A percentile compares a stretch with the other conserved stretches of the same genome.
These are phyloP conservation scores for Cryomyces antarcticus DNA, from an alignment of 495 filamentous ascomycete species.

Conservation along the genomic window DNA sequence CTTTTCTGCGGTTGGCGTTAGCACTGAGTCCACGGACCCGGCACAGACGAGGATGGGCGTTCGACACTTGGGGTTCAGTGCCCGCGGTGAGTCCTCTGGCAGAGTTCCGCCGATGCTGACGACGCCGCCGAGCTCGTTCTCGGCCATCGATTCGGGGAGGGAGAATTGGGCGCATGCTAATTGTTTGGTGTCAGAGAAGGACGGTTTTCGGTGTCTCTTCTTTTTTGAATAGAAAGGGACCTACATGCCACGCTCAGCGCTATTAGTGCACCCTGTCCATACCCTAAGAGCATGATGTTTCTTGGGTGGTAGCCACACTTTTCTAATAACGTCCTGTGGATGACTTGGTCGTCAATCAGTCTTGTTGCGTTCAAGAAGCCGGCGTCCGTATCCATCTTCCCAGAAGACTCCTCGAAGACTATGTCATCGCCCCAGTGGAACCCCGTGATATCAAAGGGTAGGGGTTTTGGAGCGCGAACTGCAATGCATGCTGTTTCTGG, in stretches of 20 bases:
- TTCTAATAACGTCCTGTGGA: constrained; percentile 36
- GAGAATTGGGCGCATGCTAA: too few relatives aligned
- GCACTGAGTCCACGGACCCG: constrained; percentile 36
- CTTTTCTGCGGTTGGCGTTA: constrained; percentile 43
- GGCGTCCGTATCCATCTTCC: constrained; percentile 56
- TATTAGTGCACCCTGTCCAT: constrained; percentile 71
- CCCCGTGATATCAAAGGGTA: constrained; percentile 55
- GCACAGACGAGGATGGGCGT: constrained; percentile 60
- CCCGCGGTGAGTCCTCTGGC: constrained; percentile 20
- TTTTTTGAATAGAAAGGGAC: too few relatives aligned
- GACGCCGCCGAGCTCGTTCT: constrained; percentile 32
- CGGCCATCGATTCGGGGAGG: too few relatives aligned
- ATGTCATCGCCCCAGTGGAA: constrained; percentile 95
- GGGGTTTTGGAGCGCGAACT: constrained; percentile 46
- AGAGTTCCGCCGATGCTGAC: constrained; percentile 61
- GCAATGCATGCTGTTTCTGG: constrained; percentile 64
- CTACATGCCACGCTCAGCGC: constrained; percentile 33
- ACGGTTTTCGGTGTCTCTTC: too few relatives aligned
- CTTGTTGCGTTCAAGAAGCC: constrained; percentile 40
- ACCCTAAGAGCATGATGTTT: constrained; percentile 64
- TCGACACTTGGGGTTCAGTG: constrained; percentile 29
- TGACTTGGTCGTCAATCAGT: constrained; percentile 32
- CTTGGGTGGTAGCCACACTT: constrained; percentile 49
- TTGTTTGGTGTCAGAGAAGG: too few relatives aligned
- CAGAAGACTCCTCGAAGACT: constrained; percentile 36